A percentile compares a stretch with the other conserved stretches of the same genome.
Conservation (phyloP, 2,329 filamentous ascomycete species). For the Phyllosticta citribraziliensis region DNA sequence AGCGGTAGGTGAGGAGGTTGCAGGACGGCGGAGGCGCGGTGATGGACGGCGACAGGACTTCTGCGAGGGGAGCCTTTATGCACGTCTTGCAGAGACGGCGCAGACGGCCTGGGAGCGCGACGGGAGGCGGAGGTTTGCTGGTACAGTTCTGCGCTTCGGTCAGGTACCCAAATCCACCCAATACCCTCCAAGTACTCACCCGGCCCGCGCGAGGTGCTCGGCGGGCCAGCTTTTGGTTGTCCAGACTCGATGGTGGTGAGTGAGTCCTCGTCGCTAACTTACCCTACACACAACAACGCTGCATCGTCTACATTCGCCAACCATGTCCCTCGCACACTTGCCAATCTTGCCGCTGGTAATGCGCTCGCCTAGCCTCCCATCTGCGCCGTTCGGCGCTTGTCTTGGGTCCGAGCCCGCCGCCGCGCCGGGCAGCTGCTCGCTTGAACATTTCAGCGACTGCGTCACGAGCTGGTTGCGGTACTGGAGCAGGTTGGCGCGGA, state of each 20-base stretch:
- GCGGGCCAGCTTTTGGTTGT: not conserved
- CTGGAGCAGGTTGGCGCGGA: constrained; percentile 68
- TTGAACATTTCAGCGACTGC: constrained; percentile 69
- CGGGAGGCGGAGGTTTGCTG: constrained; percentile 65
- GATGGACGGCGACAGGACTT: constrained; percentile 29
- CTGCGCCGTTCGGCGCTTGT: not conserved
- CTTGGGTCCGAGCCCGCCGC: not conserved
- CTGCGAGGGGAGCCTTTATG: constrained; percentile 57
- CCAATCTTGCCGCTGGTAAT: constrained; percentile 59
- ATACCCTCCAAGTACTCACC: not conserved
- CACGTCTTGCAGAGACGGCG: constrained; percentile 73
- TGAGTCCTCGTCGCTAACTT: constrained; percentile 25
- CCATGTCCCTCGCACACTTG: constrained; percentile 78
- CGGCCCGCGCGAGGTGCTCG: not conserved
- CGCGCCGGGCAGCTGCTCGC: constrained; percentile 43
- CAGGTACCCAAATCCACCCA: constrained; percentile 3
- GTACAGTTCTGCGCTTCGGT: constrained; percentile 63
- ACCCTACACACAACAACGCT: constrained; percentile 72
- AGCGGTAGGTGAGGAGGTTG: constrained; percentile 11
- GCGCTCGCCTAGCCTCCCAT: constrained; percentile 18
- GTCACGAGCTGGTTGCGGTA: constrained; percentile 64
- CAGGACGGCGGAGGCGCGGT: constrained; percentile 16
- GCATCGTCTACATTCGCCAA: constrained; percentile 72
- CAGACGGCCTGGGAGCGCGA: constrained; percentile 61
- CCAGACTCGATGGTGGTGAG: not conserved